phyloP scores from a whole-genome alignment of 495 filamentous ascomycete species.

The Neurospora africana region DNA sequence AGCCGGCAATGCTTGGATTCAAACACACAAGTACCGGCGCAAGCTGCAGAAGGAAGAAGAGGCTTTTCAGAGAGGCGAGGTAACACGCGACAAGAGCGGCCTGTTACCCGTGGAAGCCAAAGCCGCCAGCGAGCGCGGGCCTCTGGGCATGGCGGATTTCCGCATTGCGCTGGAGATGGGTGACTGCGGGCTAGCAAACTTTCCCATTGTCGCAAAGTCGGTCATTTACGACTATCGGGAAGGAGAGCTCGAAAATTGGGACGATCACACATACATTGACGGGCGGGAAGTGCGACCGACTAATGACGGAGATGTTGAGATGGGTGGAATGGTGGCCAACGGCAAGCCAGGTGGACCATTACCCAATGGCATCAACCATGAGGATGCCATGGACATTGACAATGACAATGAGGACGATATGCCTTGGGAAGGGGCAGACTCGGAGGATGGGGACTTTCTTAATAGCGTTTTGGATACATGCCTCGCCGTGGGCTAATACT shows the following conservation, averaged over 20 bases:
- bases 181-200: constrained; percentile 62
- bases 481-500: constrained; percentile 21
- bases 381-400: constrained; percentile 56
- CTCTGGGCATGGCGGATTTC: constrained; percentile 70
- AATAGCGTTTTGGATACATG: constrained; percentile 57
- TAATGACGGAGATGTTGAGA: constrained; percentile 18
- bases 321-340: constrained; percentile 25
- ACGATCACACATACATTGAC: constrained; percentile 40
- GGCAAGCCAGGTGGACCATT: constrained; percentile 10
- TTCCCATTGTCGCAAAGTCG: constrained; percentile 60
- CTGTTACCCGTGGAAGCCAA: constrained; percentile 68
- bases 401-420: constrained; percentile 52
- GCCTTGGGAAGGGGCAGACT: constrained; percentile 64
- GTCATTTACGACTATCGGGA: constrained; percentile 66
- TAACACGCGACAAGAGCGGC: constrained; percentile 57
- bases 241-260: constrained; percentile 57
- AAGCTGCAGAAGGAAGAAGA: constrained; percentile 66
- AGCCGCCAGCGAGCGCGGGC: constrained; percentile 52
- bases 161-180: constrained; percentile 64
- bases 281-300: constrained; percentile 21
- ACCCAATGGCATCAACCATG: constrained; percentile 27
- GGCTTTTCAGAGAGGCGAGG: constrained; percentile 52
- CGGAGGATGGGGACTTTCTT: constrained; percentile 51
- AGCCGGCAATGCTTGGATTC: constrained; percentile 56
- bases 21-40: constrained; percentile 65